Evolutionary conservation across 2,329 filamentous ascomycete species (phyloP), one percentile per base, ranked within the genome.

Genomic region (Verticillium alfalfae): DNA sequence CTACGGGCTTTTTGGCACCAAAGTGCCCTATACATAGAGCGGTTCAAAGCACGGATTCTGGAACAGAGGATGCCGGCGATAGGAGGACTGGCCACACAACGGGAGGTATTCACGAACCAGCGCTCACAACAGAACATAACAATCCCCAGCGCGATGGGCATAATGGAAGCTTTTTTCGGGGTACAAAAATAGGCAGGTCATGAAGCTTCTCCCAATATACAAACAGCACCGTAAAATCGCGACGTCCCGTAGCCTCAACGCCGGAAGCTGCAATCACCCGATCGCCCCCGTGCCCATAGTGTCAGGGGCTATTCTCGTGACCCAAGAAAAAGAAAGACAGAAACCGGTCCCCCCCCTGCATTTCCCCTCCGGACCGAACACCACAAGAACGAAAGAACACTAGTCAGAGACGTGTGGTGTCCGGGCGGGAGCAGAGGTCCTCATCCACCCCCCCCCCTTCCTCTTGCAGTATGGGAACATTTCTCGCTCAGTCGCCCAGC

Each of bases 1-100:
- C 65, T 91, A 88, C 74, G 80, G 81, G 6, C 70, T 93, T 60
- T 90, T 88, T 70, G 86, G 84, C 16, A 90, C 88, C 5, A 84
- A 77, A 57, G 88, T 92, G 54, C 62, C 65, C 15, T 59, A 60
- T 56, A 10, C 3, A 1, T 63, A 58, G 45, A 18, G 10, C 18
- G 9, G 18, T 2, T n/a, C 10, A 36, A 54, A 37, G 26, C 5
- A 31, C 5, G 26, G 26, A 31, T 31, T 31, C 26, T 31, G 26
- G 13, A 22, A 22, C 15, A 45, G n/a, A 13, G 45, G 26, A 31
- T 31, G 26, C 26, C 5, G 39, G 39, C 13, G 36, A 10, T 37
- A 13, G 36, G 36, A 37, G 10, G 36, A 13, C 36, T 37, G 36
- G 8, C 36, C 36, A 13, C 13, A 37, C 9, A 7, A 37, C 36